Evolutionary conservation across 2,329 filamentous ascomycete genomes (phyloP).

Genomic region (Chrysosphaeria jannelii): DNA sequence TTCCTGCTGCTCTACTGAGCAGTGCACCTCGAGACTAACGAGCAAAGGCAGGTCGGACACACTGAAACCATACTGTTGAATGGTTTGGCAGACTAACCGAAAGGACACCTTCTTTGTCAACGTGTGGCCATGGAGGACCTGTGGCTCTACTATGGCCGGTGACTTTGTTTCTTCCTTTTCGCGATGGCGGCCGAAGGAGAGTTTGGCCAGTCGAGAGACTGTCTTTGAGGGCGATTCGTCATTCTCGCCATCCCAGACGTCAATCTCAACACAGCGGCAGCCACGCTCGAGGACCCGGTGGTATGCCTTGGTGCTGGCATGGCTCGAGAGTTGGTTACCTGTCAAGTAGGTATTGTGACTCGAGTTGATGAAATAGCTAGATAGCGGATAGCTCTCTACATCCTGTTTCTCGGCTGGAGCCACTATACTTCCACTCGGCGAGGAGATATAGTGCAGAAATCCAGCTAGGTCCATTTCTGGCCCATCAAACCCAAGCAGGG

Average conservation of each 20-base stretch:
- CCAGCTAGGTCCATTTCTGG: conserved; percentile 4
- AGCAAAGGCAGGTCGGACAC: conserved; percentile 60
- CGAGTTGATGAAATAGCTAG: conserved; percentile 80
- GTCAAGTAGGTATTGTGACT: conserved; percentile 89
- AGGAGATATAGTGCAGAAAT: conserved; percentile 27
- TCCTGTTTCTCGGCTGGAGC: conserved; percentile 13
- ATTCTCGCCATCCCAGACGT: conserved; percentile 76
- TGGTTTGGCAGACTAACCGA: conserved; percentile 54
- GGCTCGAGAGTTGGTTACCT: conserved; percentile 63
- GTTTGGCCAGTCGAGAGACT: conserved; percentile 16
- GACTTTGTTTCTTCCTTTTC: conserved; percentile 6
- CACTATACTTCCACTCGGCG: conserved; percentile 13
- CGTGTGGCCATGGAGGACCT: conserved; percentile 68
- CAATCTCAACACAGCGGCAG: conserved; percentile 77
- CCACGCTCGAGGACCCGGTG: conserved; percentile 56
- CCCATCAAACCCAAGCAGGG: too few relatives aligned
- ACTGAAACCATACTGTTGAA: conserved; percentile 50
- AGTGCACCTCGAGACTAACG: conserved; percentile 81
- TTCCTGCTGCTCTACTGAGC: conserved; percentile 48
- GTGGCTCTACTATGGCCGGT: conserved; percentile 31
- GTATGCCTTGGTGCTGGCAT: conserved; percentile 69
- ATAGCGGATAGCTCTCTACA: conserved; percentile 40
- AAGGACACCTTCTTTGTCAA: conserved; percentile 73
- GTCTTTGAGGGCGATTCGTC: conserved; percentile 14
- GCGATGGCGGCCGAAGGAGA: conserved; percentile 14